Base-by-base conservation (phyloP, 129 eudicot species). In the Artemisia argyi region DNA sequence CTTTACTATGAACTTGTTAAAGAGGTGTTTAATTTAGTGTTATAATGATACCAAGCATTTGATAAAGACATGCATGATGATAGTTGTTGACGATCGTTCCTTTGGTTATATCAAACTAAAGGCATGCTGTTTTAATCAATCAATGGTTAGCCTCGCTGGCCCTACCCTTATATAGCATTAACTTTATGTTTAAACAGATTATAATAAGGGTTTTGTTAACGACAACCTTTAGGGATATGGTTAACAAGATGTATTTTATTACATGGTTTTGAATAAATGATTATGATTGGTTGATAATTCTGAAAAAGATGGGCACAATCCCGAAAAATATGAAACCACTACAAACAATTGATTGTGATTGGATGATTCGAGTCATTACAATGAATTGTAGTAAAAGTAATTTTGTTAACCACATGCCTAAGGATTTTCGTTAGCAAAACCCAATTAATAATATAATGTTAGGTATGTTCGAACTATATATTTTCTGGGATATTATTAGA, bases 21-120 rank as follows among this genome's bases (percentile, higher is more conserved):
- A 64, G 61, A 54, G 73, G 26, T 80, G 49, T 46, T 61, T 46
- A 71, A 71, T 18, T 53, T 58, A 68, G 71, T 78, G 66, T 78
- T 70, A 48, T 49, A 78, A 65, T 51, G 72, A 53, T 80, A 61
- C 7, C 47, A 46, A 68, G 19, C 73, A 47, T 77, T 20, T 75
- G 82, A 75, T 61, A 80, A 84, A 48, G 88, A 80, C 84, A 76
- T 61, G 65, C 24, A 60, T 35, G 26, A 84, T 84, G 68, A 80
- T 56, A 76, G 79, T 65, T 76, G 80, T 60, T 54, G 71, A 61
- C 71, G 66, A 69, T 63, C 16, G 50, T 70, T 62, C 59, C 69
- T 74, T 79, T 64, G 79, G 42, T 80, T 75, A 75, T 81, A 58
- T 65, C 80, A 52, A n/a, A n/a, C n/a, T n/a, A n/a, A 74, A 69